Percentiles rank a stretch among this genome's conserved stretches.
Evolutionary conservation across 1,284 basidiomycete genomes (phyloP).

Genomic region (Neonothopanus nambi): DNA sequence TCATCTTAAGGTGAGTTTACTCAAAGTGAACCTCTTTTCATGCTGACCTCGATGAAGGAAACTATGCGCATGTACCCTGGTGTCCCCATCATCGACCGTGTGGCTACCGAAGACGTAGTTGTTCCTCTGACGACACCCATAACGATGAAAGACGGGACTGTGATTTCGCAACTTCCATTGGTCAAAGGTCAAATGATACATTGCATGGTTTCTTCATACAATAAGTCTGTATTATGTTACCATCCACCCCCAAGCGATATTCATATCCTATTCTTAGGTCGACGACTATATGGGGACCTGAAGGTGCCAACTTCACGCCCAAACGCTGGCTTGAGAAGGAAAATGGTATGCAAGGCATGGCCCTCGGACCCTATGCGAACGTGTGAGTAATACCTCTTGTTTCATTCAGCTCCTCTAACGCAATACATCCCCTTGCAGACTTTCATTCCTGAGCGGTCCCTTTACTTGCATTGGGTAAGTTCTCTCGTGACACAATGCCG

Average conservation of each 20-base stretch:
- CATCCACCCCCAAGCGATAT: background rate
- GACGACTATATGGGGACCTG: slow-evolving; percentile 19
- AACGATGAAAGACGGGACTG: slow-evolving; percentile 10
- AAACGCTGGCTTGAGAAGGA: slow-evolving; percentile 16
- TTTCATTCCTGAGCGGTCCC: slow-evolving; percentile 18
- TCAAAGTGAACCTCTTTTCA: background rate
- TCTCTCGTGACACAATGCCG: background rate
- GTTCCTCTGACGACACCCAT: slow-evolving; percentile 19
- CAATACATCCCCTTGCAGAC: slow-evolving; percentile 7
- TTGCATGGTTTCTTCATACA: slow-evolving; percentile 17
- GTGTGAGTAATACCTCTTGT: slow-evolving; percentile 11
- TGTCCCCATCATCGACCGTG: slow-evolving; percentile 16
- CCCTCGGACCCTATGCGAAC: slow-evolving; percentile 22
- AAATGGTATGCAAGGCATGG: slow-evolving; percentile 6
- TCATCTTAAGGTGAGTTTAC: slow-evolving; percentile 10
- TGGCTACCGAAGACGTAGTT: slow-evolving; percentile 14
- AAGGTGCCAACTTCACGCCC: slow-evolving; percentile 20
- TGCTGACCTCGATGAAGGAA: slow-evolving; percentile 1
- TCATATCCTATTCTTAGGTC: background rate
- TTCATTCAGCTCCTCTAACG: background rate
- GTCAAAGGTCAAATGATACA: slow-evolving; percentile 19
- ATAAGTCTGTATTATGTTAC: slow-evolving; percentile 7
- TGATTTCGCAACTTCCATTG: slow-evolving; percentile 17
- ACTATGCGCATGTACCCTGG: slow-evolving; percentile 18
- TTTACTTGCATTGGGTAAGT: slow-evolving; percentile 20